Conservation (phyloP, 345 rosid species). For the Salix dunnii region DNA sequence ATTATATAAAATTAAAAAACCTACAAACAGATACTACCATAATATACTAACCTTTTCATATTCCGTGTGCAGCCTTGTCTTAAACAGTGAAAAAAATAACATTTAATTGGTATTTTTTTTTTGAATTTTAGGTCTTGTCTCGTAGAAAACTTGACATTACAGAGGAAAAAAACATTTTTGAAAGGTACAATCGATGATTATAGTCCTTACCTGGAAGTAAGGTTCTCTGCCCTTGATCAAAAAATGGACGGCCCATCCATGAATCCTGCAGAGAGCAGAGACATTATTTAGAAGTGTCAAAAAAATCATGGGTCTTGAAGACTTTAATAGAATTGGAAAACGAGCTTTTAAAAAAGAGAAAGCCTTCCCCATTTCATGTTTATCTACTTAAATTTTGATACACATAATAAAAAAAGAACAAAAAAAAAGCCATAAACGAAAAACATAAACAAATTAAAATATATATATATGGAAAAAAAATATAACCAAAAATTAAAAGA, state of each 20-base stretch:
- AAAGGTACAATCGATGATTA: neutral
- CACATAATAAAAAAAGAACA: no score
- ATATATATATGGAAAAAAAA: no score
- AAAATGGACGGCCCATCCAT: neutral
- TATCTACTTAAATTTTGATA: neutral
- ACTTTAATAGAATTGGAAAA: neutral
- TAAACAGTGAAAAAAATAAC: no score
- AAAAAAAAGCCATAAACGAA: no score
- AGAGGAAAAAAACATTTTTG: neutral
- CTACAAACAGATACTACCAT: no score
- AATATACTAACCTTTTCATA: neutral
- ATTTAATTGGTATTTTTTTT: no score
- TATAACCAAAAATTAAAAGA: no score
- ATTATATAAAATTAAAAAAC: no score
- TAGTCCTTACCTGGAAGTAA: neutral
- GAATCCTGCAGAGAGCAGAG: neutral
- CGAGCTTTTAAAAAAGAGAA: neutral
- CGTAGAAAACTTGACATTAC: constrained; percentile 1
- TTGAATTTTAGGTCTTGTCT: neutral
- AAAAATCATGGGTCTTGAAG: neutral
- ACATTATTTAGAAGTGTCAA: neutral
- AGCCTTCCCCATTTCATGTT: neutral
- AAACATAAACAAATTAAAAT: no score
- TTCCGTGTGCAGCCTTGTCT: neutral
- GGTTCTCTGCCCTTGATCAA: neutral